Base-by-base conservation (phyloP, 1,284 basidiomycete species). In the Fomitopsis pinicola region DNA sequence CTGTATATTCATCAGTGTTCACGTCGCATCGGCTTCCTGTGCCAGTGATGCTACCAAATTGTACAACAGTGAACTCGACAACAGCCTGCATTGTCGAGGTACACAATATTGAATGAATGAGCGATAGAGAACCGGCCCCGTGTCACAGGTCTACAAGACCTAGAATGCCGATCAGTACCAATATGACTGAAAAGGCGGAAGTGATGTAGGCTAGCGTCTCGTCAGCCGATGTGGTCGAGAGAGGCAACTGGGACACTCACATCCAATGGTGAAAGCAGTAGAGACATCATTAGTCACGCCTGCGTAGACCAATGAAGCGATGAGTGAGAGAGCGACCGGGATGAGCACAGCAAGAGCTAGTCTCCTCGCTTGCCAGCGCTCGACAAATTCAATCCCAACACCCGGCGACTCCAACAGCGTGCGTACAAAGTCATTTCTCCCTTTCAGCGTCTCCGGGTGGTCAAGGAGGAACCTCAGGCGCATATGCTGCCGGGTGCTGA, bases 361-460 rank as follows among this genome's bases (percentile, higher is more conserved):
- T 10, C 62, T 59, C 5, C 5, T 36, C 36, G 64, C 46, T 36
- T 64, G 57, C 59, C 64, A 64, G 33, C 65, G 59, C 58, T 68
- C 66, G 33, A 68, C 66, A 44, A 68, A 68, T 59, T 68, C 65
- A 28, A 68, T 57, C 26, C 65, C 67, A 26, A 60, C 59, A 19
- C 61, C 65, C 1, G 63, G 22, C 2, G 52, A 59, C 35, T 53
- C 40, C 0, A 63, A 64, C 10, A 68, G 54, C 7, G 56, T 63
- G 19, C 42, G 53, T 64, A 67, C 61, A 33, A 67, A 61, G 19
- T 65, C 64, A 28, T 55, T 58, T 26, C 60, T 33, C 52, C 63
- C 63, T n/a, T 44, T 38, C 62, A 67, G 58, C 33, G 33, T 52
- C 10, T 59, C 59, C n/a, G 68, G 66, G 46, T 68, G 59, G 28